These are phyloP conservation scores for Incumbomyces lentus DNA, from an alignment of 2,329 filamentous ascomycete genomes.

Conservation along the genomic window DNA sequence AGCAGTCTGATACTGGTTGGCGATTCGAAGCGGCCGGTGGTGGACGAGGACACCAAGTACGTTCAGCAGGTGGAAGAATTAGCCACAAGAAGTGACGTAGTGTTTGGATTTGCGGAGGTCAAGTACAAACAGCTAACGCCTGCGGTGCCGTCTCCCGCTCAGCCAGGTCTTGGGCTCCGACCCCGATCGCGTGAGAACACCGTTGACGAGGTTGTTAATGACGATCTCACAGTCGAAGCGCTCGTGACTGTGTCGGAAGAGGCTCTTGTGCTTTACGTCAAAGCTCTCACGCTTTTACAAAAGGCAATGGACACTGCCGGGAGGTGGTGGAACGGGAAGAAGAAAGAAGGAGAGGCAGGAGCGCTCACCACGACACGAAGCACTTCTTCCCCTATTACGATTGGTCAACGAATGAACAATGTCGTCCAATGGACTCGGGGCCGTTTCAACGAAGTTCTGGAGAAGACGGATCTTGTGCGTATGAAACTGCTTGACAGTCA, in stretches of 20 bases:
- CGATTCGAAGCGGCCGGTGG: slow-evolving; percentile 50
- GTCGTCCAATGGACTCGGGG: slow-evolving; percentile 91
- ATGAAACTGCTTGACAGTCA: slow-evolving; percentile 80
- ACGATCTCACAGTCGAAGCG: slow-evolving; percentile 76
- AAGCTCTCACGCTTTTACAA: slow-evolving; percentile 77
- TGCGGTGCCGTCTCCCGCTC: slow-evolving; percentile 56
- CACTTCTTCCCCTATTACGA: slow-evolving; percentile 39
- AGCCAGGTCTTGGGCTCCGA: slow-evolving; percentile 27
- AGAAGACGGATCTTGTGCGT: slow-evolving; percentile 92
- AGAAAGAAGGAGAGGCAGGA: slow-evolving; percentile 48
- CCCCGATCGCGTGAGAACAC: slow-evolving; percentile 20
- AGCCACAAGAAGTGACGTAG: slow-evolving; percentile 86
- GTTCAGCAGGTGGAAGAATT: slow-evolving; percentile 81
- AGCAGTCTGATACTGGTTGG: slow-evolving; percentile 56
- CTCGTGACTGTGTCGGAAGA: slow-evolving; percentile 83
- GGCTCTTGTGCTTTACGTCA: slow-evolving; percentile 90
- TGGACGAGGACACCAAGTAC: slow-evolving; percentile 70
- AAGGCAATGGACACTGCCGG: slow-evolving; percentile 94
- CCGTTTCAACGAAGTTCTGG: slow-evolving; percentile 92
- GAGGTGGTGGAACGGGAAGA: slow-evolving; percentile 78
- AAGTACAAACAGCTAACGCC: slow-evolving; percentile 97
- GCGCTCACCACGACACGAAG: slow-evolving; percentile 29
- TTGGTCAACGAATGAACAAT: slow-evolving; percentile 68
- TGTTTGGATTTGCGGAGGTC: slow-evolving; percentile 95
- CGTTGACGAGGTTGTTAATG: slow-evolving; percentile 34